Percentiles rank a stretch among this genome's conserved stretches.
These are phyloP conservation scores for Phtheirospermum japonicum DNA, from an alignment of 257 asterid genomes.

Conservation along the genomic window DNA sequence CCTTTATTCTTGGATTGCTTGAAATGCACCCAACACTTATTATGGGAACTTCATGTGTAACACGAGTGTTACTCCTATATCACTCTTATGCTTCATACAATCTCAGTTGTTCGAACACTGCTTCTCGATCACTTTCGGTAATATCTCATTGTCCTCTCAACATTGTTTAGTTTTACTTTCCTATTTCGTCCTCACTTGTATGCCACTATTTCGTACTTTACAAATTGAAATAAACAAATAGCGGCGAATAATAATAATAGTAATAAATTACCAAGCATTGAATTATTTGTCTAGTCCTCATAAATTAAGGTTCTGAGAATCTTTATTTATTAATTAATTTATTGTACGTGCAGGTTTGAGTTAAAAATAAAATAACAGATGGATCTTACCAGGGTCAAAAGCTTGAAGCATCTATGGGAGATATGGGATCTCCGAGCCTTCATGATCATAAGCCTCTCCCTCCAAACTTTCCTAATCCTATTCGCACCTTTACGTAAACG, in stretches of 20 bases:
- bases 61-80: neutral
- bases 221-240: too few relatives aligned
- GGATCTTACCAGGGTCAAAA: neutral
- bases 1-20: neutral
- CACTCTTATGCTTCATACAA: neutral
- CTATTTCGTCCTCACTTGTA: too few relatives aligned
- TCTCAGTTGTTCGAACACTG: neutral
- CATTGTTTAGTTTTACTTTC: neutral
- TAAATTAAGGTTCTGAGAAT: too few relatives aligned
- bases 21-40: neutral
- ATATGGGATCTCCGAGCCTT: constrained; percentile 41
- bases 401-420: constrained; percentile 35
- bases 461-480: constrained; percentile 39
- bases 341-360: neutral
- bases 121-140: neutral
- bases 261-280: too few relatives aligned
- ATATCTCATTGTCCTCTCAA: neutral
- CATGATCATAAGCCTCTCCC: constrained; percentile 40
- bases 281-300: too few relatives aligned
- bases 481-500: constrained; percentile 41
- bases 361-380: neutral
- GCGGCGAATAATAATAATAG: too few relatives aligned
- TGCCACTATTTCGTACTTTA: too few relatives aligned
- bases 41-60: neutral
- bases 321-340: too few relatives aligned